Percentiles rank a stretch among this genome's conserved stretches.
Conservation (phyloP, 2,329 filamentous ascomycete species). For the Apiospora koreana region DNA sequence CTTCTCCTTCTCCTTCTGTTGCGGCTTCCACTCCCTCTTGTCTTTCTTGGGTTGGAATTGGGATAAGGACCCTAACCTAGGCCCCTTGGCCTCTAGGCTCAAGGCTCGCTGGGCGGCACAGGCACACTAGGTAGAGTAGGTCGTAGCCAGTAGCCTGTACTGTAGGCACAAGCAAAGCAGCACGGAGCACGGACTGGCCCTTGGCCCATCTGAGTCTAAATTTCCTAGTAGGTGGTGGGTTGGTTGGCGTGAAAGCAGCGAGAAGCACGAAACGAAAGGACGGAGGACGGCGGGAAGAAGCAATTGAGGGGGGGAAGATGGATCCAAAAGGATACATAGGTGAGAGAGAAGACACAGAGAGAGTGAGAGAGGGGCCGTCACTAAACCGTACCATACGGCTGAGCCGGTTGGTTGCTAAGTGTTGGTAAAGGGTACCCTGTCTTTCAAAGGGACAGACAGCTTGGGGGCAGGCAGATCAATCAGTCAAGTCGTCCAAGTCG, state of each 20-base stretch:
- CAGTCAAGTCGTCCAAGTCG: neutral
- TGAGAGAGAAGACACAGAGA: neutral
- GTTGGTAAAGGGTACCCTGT: slow-evolving; percentile 6
- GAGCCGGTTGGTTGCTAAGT: neutral
- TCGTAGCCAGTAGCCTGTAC: too few species aligned
- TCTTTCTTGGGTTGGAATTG: neutral
- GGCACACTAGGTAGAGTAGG: neutral
- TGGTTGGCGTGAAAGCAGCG: neutral
- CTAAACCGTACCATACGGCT: slow-evolving; percentile 5
- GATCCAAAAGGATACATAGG: neutral
- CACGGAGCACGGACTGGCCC: slow-evolving; percentile 3
- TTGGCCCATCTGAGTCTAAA: slow-evolving; percentile 4
- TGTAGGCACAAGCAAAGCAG: neutral
- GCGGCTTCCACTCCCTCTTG: neutral
- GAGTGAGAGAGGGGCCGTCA: neutral
- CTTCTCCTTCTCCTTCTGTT: neutral
- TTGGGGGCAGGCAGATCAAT: neutral
- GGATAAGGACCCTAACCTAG: neutral
- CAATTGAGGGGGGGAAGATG: neutral
- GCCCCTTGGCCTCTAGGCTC: neutral
- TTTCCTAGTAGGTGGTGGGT: neutral
- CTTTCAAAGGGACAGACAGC: neutral
- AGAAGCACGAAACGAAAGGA: slow-evolving; percentile 6
- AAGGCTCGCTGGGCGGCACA: too few species aligned
- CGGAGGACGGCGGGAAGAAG: neutral